phyloP scores from a whole-genome alignment of 179 eudicot species.

The Patellifolia procumbens region DNA sequence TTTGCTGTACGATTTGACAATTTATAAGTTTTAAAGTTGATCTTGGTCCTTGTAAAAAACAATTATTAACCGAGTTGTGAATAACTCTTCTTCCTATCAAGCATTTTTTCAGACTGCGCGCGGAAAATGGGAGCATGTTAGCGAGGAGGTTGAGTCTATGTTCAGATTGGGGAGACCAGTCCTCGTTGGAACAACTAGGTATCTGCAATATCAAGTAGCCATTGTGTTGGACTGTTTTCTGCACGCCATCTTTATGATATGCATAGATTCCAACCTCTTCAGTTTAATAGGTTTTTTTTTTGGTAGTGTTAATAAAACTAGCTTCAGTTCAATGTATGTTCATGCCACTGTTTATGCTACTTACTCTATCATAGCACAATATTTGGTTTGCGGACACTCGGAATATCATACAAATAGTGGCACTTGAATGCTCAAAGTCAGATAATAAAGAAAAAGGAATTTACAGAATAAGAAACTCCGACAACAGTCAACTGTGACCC shows the following conservation, averaged over 20 bases:
- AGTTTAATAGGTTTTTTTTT: neutral
- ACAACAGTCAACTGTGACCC: too few species aligned
- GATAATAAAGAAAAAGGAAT: too few species aligned
- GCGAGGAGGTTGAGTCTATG: conserved; percentile 83
- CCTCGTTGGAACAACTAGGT: conserved; percentile 98
- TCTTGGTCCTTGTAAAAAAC: neutral
- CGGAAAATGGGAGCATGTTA: conserved; percentile 88
- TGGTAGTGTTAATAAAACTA: neutral
- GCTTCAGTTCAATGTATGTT: too few species aligned
- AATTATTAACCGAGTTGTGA: conserved; percentile 1
- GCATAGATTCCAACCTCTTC: neutral
- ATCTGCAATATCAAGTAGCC: conserved; percentile 12
- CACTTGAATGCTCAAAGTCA: neutral
- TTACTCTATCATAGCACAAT: neutral
- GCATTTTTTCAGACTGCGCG: conserved; percentile 63
- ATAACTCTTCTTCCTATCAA: conserved; percentile 24
- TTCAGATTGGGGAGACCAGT: conserved; percentile 90
- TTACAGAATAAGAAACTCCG: neutral
- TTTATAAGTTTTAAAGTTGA: neutral
- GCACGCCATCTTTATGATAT: neutral
- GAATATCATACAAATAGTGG: neutral
- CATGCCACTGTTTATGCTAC: neutral
- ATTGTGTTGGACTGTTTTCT: neutral
- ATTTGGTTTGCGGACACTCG: neutral
- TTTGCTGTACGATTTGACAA: conserved; percentile 64